Conservation (phyloP, 2,329 filamentous ascomycete genomes). For the Elsinoe perseae region DNA sequence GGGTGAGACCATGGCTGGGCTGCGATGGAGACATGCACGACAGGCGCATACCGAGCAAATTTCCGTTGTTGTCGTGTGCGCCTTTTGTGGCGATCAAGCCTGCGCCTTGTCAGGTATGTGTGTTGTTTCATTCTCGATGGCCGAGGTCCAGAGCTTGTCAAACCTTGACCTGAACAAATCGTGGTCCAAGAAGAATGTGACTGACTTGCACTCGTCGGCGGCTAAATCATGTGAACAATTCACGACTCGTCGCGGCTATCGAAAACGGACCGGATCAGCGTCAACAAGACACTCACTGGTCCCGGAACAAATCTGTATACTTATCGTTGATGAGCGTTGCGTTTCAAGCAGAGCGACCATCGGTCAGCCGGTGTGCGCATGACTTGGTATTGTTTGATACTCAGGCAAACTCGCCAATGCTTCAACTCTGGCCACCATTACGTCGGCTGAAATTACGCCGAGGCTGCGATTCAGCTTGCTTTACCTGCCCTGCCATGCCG, state of each 20-base stretch:
- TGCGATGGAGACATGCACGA: background rate
- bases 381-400: background rate
- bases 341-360: slow-evolving; percentile 1
- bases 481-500: background rate
- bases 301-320: background rate
- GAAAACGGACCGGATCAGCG: slow-evolving; percentile 13
- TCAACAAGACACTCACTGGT: background rate
- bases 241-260: slow-evolving; percentile 8
- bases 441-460: slow-evolving; percentile 1
- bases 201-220: background rate
- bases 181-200: background rate
- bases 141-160: background rate
- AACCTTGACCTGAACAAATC: slow-evolving; percentile 1
- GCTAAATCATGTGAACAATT: slow-evolving; percentile 10
- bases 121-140: background rate
- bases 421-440: background rate
- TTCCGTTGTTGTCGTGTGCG: background rate
- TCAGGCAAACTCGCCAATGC: background rate
- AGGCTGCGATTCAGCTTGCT: background rate
- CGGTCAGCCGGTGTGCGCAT: background rate
- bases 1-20: background rate
- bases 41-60: background rate
- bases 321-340: background rate
- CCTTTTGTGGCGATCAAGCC: background rate
- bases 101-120: slow-evolving; percentile 7